phyloP scores from a whole-genome alignment of 1,284 basidiomycete genomes.

The Retiboletus fuscus region DNA sequence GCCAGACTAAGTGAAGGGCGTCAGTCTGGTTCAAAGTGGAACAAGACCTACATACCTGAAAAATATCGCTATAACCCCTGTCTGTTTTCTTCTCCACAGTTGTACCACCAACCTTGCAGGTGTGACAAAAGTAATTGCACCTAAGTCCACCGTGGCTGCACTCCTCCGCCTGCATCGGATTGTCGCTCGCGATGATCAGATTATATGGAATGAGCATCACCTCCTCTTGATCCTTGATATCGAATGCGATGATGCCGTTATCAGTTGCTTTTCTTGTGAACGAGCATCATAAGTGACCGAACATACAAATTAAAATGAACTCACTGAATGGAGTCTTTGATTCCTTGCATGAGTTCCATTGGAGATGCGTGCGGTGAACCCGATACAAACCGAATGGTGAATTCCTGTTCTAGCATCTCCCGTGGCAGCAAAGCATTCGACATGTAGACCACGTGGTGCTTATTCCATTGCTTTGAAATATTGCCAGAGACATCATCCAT shows the following conservation, averaged over 20 bases:
- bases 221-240: slow-evolving; percentile 34
- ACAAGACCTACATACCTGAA: not conserved
- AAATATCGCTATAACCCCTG: not conserved
- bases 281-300: too few relatives aligned
- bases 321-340: slow-evolving; percentile 43
- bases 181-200: slow-evolving; percentile 46
- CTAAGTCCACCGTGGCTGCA: slow-evolving; percentile 47
- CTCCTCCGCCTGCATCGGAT: slow-evolving; percentile 52
- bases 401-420: slow-evolving; percentile 43
- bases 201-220: slow-evolving; percentile 43
- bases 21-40: not conserved
- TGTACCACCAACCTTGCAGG: slow-evolving; percentile 48
- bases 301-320: too few relatives aligned
- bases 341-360: slow-evolving; percentile 43
- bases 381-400: slow-evolving; percentile 44
- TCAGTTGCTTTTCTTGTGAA: slow-evolving; percentile 10
- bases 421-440: slow-evolving; percentile 37
- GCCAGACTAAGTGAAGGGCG: slow-evolving; percentile 4
- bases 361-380: slow-evolving; percentile 47
- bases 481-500: slow-evolving; percentile 49
- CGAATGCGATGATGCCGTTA: slow-evolving; percentile 31
- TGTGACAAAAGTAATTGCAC: slow-evolving; percentile 47
- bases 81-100: slow-evolving; percentile 34
- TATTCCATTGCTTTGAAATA: slow-evolving; percentile 52
- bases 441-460: slow-evolving; percentile 47